Evolutionary conservation across 1,284 basidiomycete species (phyloP), one percentile per base, ranked within the genome.

Genomic region (Puccinia coronata): DNA sequence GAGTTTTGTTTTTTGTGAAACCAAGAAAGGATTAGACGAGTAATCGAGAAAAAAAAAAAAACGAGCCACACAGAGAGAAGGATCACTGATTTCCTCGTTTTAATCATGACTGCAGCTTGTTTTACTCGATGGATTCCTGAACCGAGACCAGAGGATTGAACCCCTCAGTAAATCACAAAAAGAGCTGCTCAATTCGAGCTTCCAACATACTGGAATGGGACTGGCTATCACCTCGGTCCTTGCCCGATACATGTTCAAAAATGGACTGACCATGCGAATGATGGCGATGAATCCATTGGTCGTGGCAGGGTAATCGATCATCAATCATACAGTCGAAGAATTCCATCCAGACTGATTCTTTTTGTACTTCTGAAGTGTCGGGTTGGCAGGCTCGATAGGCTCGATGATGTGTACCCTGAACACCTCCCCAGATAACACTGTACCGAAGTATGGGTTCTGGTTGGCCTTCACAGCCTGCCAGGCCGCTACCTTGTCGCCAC

Each of bases 391-490:
- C 51, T 85, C 84, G n/a, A 87, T 88, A 70, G 87, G 86, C 28
- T 83, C 84, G 31, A 87, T 88, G 86, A 25, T 77, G 11, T 47
- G 74, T 36, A 77, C 74, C 41, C 47, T 65, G 23, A 16, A 61
- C 20, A 78, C 75, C 49, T 78, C 75, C n/a, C 75, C 75, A 25
- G 75, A 78, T n/a, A 78, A 78, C 49, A 78, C 59, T 8, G 34
- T 69, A 12, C 75, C 31, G 34, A 78, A 78, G 63, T 78, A 78
- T 34, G 75, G 61, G 25, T 78, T 78, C 36, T 87, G 86, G 86
- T 80, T 85, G 12, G 91, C 91, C 3, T 95, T 95, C 87, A 94
- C 95, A 83, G 91, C 89, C 6, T 93, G 90, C 84, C 94, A 96
- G 88, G 93, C 93, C 20, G 92, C 92, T 5, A 93, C 92, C 2